phyloP scores from a whole-genome alignment of 495 filamentous ascomycete species.

The Penicillium riverlandense region DNA sequence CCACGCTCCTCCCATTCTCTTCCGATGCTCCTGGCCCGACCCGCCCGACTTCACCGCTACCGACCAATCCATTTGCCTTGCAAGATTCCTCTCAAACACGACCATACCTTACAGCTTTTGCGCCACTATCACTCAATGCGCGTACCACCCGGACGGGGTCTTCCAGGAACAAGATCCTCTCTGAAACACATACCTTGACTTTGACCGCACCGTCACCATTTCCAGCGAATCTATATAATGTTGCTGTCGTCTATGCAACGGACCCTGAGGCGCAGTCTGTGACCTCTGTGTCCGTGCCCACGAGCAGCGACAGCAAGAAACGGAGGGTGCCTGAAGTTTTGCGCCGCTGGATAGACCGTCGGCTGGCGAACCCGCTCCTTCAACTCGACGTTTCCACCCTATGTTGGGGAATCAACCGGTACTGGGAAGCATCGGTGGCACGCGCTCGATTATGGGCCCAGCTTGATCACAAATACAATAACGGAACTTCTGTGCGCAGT shows the following conservation, averaged over 20 bases:
- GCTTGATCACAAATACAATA: constrained; percentile 19
- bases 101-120: constrained; percentile 31
- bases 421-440: constrained; percentile 33
- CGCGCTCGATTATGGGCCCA: constrained; percentile 34
- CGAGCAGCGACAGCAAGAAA: constrained; percentile 12
- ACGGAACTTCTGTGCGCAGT: not conserved
- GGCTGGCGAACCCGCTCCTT: constrained; percentile 28
- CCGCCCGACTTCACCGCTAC: constrained; percentile 16
- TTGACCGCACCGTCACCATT: constrained; percentile 33
- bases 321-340: constrained; percentile 22
- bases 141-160: constrained; percentile 16
- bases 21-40: constrained; percentile 18
- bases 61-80: constrained; percentile 31
- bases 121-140: constrained; percentile 27
- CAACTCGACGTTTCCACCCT: constrained; percentile 35
- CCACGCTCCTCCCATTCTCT: constrained; percentile 34
- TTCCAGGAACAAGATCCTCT: constrained; percentile 5
- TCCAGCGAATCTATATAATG: constrained; percentile 25
- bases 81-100: constrained; percentile 19
- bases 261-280: constrained; percentile 31
- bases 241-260: constrained; percentile 33
- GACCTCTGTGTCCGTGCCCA: constrained; percentile 22
- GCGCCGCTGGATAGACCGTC: constrained; percentile 33
- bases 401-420: constrained; percentile 37
- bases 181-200: constrained; percentile 31